Evolutionary conservation across 306 rosid species (phyloP), one percentile per base, ranked within the genome.

Genomic region (Calophaca sinica): DNA sequence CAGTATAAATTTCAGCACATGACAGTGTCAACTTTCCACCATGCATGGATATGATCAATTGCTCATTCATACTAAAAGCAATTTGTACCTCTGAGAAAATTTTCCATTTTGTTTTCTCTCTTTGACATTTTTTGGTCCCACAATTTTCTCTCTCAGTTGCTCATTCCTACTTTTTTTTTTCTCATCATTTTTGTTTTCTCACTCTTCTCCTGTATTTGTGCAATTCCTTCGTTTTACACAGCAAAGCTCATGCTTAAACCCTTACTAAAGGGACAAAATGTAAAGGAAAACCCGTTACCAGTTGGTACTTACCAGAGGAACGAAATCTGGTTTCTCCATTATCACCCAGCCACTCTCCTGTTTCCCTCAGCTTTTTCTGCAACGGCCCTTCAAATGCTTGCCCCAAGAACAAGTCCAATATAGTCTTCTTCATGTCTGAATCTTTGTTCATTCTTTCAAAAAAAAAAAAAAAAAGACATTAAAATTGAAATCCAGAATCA

Each of bases 321-420:
- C 79, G 88, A 67, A 94, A 82, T 32, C 36, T 66, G 70, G 60
- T 68, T 79, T 91, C 97, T 5, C 86, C 78, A 66, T 76, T 79
- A 11, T 73, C 62, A 26, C 50, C 7, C 0, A 94, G 62, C 97
- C 93, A 86, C 82, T 90, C 99, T 78, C 97, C 97, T 0, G 88
- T 77, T 84, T 86, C 84, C 10, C 92, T 86, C 55, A 94, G 83
- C 75, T 73, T 87, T 86, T 87, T 91, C 86, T 87, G 92, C 72
- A 94, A 66, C 2, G 76, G 67, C 33, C 87, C 87, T 84, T 94
- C 97, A 48, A 87, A 84, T 68, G 83, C 82, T 53, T 68, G 66
- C 1, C 83, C 79, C 65, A 74, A 67, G 29, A 78, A 81, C 87
- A 85, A 49, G 76, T 94, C 98, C 29, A 86, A 77, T 32, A 72